phyloP scores from a whole-genome alignment of 2,329 filamentous ascomycete genomes.

The Diaporthe citriasiana region DNA sequence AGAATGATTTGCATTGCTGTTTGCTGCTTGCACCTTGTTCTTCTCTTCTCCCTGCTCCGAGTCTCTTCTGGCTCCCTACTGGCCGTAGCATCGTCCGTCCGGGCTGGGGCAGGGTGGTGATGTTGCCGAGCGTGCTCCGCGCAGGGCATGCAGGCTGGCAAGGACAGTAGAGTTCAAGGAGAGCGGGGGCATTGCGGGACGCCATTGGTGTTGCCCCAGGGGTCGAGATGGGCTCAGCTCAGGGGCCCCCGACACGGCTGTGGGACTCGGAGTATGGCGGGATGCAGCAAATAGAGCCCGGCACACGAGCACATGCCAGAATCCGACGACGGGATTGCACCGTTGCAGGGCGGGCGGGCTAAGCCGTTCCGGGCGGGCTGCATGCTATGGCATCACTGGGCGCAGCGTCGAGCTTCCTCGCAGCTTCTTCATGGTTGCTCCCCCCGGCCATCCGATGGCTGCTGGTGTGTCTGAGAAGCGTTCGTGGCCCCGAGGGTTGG shows the following conservation, averaged over 20 bases:
- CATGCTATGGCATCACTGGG: conserved; percentile 27
- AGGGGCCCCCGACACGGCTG: conserved; percentile 26
- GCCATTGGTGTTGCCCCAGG: conserved; percentile 22
- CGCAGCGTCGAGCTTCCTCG: conserved; percentile 1
- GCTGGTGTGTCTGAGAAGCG: conserved; percentile 11
- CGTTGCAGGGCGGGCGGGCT: conserved; percentile 26
- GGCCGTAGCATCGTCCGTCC: conserved; percentile 10
- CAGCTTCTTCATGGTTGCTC: no score
- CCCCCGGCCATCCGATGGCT: conserved; percentile 23
- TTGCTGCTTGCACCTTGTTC: conserved; percentile 20
- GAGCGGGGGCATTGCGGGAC: conserved; percentile 28
- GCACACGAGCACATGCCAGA: conserved; percentile 41
- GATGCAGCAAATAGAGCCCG: conserved; percentile 32
- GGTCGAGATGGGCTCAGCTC: conserved; percentile 8
- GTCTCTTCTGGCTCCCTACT: conserved; percentile 7
- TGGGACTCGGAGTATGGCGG: conserved; percentile 38
- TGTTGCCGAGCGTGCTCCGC: conserved; percentile 30
- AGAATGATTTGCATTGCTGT: conserved; percentile 24
- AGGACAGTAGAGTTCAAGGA: conserved; percentile 23
- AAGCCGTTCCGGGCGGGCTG: conserved; percentile 34
- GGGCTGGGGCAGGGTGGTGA: conserved; percentile 7
- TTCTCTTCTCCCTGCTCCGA: background rate
- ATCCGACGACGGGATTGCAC: conserved; percentile 41
- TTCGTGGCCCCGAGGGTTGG: background rate
- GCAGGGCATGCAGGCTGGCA: conserved; percentile 25